A percentile compares a stretch with the other conserved stretches of the same genome.
phyloP scores from a whole-genome alignment of 1,139 yeast genomes.

The Taphrina pruni region DNA sequence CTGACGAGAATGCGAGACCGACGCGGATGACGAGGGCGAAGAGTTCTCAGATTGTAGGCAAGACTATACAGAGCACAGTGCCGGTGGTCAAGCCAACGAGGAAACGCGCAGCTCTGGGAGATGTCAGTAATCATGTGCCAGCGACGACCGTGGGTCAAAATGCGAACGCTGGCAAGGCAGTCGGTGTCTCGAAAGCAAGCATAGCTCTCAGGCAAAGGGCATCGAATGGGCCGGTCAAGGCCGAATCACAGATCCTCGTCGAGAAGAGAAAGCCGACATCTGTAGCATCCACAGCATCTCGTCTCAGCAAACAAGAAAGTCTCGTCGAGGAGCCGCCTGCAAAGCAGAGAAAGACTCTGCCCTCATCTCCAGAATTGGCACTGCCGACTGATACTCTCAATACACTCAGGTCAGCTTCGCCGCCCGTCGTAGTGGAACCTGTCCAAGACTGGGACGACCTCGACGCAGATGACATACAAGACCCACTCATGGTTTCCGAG shows the following conservation, averaged over 20 bases:
- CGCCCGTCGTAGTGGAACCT: constrained; percentile 10
- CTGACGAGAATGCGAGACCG: constrained; percentile 40
- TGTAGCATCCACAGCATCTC: constrained; percentile 6
- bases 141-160: constrained; percentile 5
- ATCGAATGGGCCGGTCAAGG: constrained; percentile 12
- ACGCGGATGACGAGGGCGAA: constrained; percentile 38
- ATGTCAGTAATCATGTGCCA: constrained; percentile 49
- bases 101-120: constrained; percentile 52
- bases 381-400: background rate
- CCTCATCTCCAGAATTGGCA: constrained; percentile 14
- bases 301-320: constrained; percentile 23
- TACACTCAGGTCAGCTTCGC: constrained; percentile 6
- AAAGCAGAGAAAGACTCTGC: constrained; percentile 38
- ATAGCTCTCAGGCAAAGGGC: constrained; percentile 20
- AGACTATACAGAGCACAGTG: constrained; percentile 9
- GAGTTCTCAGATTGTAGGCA: constrained; percentile 25
- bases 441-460: constrained; percentile 76
- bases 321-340: constrained; percentile 38
- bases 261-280: constrained; percentile 30
- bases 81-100: constrained; percentile 42
- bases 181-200: constrained; percentile 12
- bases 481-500: constrained; percentile 94
- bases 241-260: constrained; percentile 2
- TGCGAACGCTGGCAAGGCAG: constrained; percentile 23
- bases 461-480: constrained; percentile 88